A percentile compares a stretch with the other conserved stretches of the same genome.
Evolutionary conservation across 2,329 filamentous ascomycete species (phyloP).

Genomic region (Fusarium caatingaense): DNA sequence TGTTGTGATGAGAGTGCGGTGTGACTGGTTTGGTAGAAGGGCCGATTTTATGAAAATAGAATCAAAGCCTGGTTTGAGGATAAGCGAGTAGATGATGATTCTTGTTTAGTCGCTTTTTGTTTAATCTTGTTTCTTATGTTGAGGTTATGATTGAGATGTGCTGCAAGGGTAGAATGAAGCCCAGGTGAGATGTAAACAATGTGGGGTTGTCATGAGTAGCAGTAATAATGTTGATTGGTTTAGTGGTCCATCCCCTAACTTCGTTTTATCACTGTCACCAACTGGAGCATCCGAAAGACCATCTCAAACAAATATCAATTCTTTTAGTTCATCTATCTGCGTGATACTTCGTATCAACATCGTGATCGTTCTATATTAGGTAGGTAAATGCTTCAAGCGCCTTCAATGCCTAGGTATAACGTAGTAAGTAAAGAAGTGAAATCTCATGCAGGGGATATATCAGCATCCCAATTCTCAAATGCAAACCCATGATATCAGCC

Average conservation of each 20-base stretch:
- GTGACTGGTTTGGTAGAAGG: not conserved
- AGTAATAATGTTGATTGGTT: slow-evolving; percentile 15
- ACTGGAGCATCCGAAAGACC: not conserved
- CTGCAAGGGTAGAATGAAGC: slow-evolving; percentile 6
- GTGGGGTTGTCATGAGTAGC: slow-evolving; percentile 4
- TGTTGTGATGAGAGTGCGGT: not conserved
- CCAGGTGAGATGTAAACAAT: slow-evolving; percentile 19
- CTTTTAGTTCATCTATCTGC: slow-evolving; percentile 34
- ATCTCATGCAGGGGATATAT: slow-evolving; percentile 15
- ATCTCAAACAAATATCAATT: slow-evolving; percentile 4
- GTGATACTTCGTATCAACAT: slow-evolving; percentile 27
- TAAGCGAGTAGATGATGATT: not conserved
- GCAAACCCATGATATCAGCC: slow-evolving; percentile 11
- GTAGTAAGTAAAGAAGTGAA: slow-evolving; percentile 10
- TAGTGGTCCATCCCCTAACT: not conserved
- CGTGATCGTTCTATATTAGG: slow-evolving; percentile 5
- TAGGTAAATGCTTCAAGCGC: slow-evolving; percentile 27
- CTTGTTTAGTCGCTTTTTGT: not conserved
- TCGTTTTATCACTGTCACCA: not conserved
- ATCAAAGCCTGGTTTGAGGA: not conserved
- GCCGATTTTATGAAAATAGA: not conserved
- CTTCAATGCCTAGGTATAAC: slow-evolving; percentile 30
- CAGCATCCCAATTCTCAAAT: slow-evolving; percentile 4
- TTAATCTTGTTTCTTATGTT: not conserved
- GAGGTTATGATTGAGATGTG: slow-evolving; percentile 11